Evolutionary conservation across 306 rosid species (phyloP), one percentile per base, ranked within the genome.

Genomic region (Spatholobus suberectus): DNA sequence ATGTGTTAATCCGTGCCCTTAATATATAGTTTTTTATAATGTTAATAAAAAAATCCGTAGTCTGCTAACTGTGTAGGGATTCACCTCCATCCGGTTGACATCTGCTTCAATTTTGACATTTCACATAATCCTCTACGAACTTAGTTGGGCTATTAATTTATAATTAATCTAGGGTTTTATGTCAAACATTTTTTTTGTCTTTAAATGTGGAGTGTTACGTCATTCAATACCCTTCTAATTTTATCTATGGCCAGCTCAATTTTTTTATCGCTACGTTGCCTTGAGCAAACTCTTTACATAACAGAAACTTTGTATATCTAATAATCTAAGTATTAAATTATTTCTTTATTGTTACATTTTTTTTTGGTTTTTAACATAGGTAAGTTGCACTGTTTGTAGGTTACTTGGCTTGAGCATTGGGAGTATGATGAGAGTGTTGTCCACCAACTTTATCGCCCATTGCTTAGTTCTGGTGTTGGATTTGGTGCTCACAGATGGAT

Each of bases 401-500:
- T 96, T 20, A 92, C 96, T 1, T 96, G 98, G 98, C 70, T 96
- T 38, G 99, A 96, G 74, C 99, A 96, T 80, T 84, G 91, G 44
- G 92, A 94, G 69, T 94, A 91, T 74, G 92, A 94, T 79, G 99
- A 91, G 81, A 90, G 82, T 68, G 70, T 52, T 4, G 85, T 89
- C 43, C 97, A 96, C 81, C 95, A 85, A 52, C 89, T 94, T 5
- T 96, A 86, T 85, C 97, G 86, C 15, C 88, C 88, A 2, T 68
- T 90, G 81, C 57, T 96, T 6, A 83, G 73, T 78, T 83, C 87
- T 0, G 98, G 99, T 35, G 43, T 88, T 58, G 99, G 92, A 70
- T 96, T 91, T 6, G 98, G 99, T 49, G 96, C 98, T n/a, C 91
- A 89, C 46, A 84, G 98, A 73, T 96, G 99, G 98, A 92, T 94